Base-by-base conservation (phyloP, 352 stramenopile genomes). In the Saprolegnia parasitica region DNA sequence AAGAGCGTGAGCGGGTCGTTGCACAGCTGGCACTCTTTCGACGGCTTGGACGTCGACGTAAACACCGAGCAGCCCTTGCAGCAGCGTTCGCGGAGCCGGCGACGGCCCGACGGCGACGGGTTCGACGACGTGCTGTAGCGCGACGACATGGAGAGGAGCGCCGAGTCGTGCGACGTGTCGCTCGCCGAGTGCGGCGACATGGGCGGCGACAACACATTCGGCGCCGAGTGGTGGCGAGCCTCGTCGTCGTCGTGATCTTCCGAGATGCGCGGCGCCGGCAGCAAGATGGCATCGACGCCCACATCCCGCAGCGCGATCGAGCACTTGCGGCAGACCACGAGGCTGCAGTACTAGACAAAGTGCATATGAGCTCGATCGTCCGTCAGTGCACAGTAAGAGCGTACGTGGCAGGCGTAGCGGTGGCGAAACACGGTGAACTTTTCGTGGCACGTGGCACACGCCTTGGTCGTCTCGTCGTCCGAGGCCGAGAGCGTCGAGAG, bases 271-370 rank as follows among this genome's bases (percentile, higher is more conserved):
- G 63, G 39, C 9, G 50, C 26, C 10, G 46, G 26, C 5, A 47
- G 32, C 35, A 42, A 29, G 8, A 47, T 5, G 15, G 62, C 20
- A 0, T 32, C 16, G 5, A 20, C 16, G 23, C 32, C 21, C 5
- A 60, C 63, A 5, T 60, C 29, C 5, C 55, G 54, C 6, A 70
- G 29, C 11, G 63, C 47, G 6, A 32, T 61, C 18, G 63, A 70
- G 39, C 63, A 70, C 50, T 70, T 60, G 13, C 63, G 45, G 39
- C 63, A 70, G 21, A 70, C 63, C 1, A 61, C 46, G 11, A 61
- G 42, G n/a, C 46, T 46, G 50, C 63, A 70, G 54, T 63, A 70
- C 63, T 70, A 68, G 9, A 39, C 42, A 49, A n/a, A 15, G 8
- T 18, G 52, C 15, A 58, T 60, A 60, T 60, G 11, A 60, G 52